Evolutionary conservation across 2,329 filamentous ascomycete species (phyloP).

Genomic region (Apiospora aurea): DNA sequence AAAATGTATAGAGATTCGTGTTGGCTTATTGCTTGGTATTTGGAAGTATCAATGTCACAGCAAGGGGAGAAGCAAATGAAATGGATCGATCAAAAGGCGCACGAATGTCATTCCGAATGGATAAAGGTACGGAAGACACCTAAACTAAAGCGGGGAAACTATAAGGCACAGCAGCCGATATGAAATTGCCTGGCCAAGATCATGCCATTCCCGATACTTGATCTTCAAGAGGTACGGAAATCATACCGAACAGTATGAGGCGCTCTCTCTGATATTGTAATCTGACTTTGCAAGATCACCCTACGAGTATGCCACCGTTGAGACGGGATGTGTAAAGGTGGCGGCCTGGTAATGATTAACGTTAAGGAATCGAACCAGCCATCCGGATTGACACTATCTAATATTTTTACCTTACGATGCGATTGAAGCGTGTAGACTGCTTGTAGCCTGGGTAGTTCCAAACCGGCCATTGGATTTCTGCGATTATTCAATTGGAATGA

Average conservation of each 20-base stretch:
- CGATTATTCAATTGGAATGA: background rate
- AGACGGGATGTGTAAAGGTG: background rate
- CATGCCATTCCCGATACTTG: background rate
- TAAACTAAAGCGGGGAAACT: background rate
- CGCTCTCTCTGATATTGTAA: background rate
- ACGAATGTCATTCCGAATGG: background rate
- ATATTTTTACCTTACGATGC: background rate
- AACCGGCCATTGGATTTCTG: background rate
- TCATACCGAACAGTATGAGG: background rate
- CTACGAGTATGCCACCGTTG: background rate
- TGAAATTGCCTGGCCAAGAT: background rate
- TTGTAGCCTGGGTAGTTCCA: background rate
- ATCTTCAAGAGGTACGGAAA: background rate
- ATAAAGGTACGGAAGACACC: background rate
- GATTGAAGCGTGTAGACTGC: background rate
- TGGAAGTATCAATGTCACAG: background rate
- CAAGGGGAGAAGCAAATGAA: background rate
- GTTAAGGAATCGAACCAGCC: background rate
- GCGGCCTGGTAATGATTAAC: background rate
- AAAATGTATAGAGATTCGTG: background rate
- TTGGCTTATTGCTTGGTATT: background rate
- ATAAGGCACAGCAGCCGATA: background rate
- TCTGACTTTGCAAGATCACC: background rate
- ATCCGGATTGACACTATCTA: background rate
- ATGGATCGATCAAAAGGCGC: background rate